Conservation (phyloP, 805 yeast genomes). For the Lachancea cidri region DNA sequence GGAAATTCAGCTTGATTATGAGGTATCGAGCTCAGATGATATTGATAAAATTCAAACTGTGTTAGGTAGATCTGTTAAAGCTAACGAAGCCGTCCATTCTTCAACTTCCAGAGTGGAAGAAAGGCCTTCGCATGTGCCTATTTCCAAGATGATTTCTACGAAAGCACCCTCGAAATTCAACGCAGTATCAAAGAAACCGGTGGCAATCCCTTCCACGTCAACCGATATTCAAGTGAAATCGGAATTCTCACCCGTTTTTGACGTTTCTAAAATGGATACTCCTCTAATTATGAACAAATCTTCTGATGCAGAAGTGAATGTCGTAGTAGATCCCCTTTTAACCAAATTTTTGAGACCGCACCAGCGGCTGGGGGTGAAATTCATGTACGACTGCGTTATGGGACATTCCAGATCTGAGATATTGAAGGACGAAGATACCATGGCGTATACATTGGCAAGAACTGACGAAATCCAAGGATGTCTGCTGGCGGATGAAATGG, state of each 20-base stretch:
- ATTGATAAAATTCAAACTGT: not conserved
- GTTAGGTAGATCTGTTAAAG: not conserved
- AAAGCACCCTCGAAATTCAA: conserved; percentile 2
- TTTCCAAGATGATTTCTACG: too few species aligned
- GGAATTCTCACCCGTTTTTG: conserved; percentile 36
- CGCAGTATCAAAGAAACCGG: too few species aligned
- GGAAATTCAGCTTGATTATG: conserved; percentile 60
- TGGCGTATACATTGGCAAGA: not conserved
- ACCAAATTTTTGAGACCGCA: conserved; percentile 64
- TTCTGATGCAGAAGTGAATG: conserved; percentile 35
- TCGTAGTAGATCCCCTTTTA: conserved; percentile 57
- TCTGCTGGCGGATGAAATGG: conserved; percentile 95
- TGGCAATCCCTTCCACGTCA: too few species aligned
- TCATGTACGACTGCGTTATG: conserved; percentile 78
- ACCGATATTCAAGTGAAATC: not conserved
- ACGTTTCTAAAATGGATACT: conserved; percentile 30
- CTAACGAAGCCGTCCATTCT: not conserved
- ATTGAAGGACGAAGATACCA: conserved; percentile 19
- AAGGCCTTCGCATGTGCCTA: not conserved
- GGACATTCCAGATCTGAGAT: conserved; percentile 51
- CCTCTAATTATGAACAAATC: conserved; percentile 41
- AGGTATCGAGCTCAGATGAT: conserved; percentile 21
- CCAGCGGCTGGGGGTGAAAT: conserved; percentile 78
- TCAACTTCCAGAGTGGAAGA: not conserved
- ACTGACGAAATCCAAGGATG: conserved; percentile 50